Evolutionary conservation across 176 grass and related monocot genomes (phyloP).

Genomic region (Carex cristatella): DNA sequence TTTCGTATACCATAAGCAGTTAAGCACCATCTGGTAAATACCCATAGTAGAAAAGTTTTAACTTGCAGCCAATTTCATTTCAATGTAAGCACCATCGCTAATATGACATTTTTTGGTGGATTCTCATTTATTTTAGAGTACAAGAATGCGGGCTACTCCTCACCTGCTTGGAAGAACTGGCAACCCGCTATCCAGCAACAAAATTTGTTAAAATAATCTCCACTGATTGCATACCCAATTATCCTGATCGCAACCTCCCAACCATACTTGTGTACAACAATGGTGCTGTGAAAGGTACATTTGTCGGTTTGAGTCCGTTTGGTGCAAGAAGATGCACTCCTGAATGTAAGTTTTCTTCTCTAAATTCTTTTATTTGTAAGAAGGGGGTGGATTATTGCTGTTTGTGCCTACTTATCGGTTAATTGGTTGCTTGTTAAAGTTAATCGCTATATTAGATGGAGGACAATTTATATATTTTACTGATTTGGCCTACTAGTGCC

Average conservation of each 20-base stretch:
- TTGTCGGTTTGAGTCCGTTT: conserved; percentile 70
- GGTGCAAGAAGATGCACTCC: conserved; percentile 80
- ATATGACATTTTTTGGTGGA: not conserved
- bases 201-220: conserved; percentile 99
- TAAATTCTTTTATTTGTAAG: not conserved
- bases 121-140: conserved; percentile 48
- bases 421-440: not conserved
- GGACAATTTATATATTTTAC: not conserved
- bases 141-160: conserved; percentile 79
- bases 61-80: not conserved
- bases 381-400: not conserved
- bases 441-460: not conserved
- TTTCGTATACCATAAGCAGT: not conserved
- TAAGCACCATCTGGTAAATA: not conserved
- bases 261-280: conserved; percentile 98
- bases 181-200: conserved; percentile 65
- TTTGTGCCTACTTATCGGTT: not conserved
- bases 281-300: conserved; percentile 89
- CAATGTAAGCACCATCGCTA: not conserved
- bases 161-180: conserved; percentile 75
- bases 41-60: not conserved
- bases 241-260: conserved; percentile 83
- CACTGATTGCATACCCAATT: conserved; percentile 88
- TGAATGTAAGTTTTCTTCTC: conserved; percentile 61
- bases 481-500: not conserved